phyloP scores from a whole-genome alignment of 495 filamentous ascomycete species.

The Penicillium parvum region DNA sequence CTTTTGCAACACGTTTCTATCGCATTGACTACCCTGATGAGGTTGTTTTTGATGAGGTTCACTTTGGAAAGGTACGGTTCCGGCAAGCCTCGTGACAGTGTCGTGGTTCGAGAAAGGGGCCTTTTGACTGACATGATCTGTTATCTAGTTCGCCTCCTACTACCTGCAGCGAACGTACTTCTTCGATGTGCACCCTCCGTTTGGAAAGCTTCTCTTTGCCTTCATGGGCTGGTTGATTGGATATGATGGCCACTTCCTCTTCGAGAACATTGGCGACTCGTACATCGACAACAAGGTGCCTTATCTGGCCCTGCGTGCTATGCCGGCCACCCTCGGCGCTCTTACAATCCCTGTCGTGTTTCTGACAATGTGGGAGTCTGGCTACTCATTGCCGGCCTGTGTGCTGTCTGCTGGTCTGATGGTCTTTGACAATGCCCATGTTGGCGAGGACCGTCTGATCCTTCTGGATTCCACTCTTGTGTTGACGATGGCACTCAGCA shows the following conservation, averaged over 20 bases:
- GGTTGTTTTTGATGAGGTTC: constrained; percentile 98
- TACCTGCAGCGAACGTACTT: constrained; percentile 98
- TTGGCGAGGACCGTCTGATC: constrained; percentile 94
- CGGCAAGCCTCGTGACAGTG: neutral
- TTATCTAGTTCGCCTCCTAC: constrained; percentile 80
- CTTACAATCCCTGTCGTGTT: constrained; percentile 93
- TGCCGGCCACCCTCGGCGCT: constrained; percentile 88
- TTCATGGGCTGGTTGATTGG: constrained; percentile 93
- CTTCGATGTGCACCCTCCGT: constrained; percentile 99
- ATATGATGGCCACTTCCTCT: constrained; percentile 95
- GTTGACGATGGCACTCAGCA: constrained; percentile 88
- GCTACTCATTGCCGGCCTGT: constrained; percentile 90
- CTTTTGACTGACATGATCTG: constrained; percentile 13
- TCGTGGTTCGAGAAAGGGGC: constrained; percentile 6
- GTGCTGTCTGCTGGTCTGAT: constrained; percentile 80
- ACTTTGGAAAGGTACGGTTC: constrained; percentile 90
- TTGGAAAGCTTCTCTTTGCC: constrained; percentile 69
- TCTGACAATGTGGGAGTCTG: constrained; percentile 99
- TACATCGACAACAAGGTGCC: constrained; percentile 97
- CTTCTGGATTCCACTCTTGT: constrained; percentile 92
- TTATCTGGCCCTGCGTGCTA: constrained; percentile 89
- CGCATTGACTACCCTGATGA: constrained; percentile 91
- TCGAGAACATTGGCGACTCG: constrained; percentile 98
- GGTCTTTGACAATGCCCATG: constrained; percentile 96
- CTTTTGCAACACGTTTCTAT: constrained; percentile 91